phyloP scores from a whole-genome alignment of 805 yeast genomes.

The Huiozyma naganishii region DNA sequence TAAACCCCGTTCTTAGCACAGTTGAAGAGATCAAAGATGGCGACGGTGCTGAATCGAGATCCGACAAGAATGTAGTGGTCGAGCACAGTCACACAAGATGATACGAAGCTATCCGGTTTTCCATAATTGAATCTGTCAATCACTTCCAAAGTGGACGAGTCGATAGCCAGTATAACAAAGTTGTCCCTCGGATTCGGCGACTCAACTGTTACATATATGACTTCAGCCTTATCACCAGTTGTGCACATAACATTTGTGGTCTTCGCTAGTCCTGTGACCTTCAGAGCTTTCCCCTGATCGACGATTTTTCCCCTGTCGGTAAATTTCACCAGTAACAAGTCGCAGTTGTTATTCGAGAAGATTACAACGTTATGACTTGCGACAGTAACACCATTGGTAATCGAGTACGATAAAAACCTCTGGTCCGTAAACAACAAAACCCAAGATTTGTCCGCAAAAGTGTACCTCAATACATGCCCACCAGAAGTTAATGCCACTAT shows the following conservation, averaged over 20 bases:
- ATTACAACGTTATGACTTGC: slow-evolving; percentile 23
- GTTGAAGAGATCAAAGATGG: slow-evolving; percentile 36
- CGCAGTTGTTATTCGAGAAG: slow-evolving; percentile 33
- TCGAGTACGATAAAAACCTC: slow-evolving; percentile 31
- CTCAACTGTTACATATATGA: slow-evolving; percentile 37
- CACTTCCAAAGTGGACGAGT: slow-evolving; percentile 20
- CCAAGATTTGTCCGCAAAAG: slow-evolving; percentile 21
- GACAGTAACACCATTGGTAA: slow-evolving; percentile 33
- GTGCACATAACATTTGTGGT: slow-evolving; percentile 39
- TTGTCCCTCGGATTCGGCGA: slow-evolving; percentile 58
- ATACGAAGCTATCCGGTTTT: slow-evolving; percentile 42
- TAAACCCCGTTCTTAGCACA: slow-evolving; percentile 13
- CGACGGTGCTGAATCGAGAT: slow-evolving; percentile 59
- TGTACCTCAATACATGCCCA: slow-evolving; percentile 39
- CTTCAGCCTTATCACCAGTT: slow-evolving; percentile 11
- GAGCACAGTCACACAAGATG: slow-evolving; percentile 46
- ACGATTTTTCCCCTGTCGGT: slow-evolving; percentile 25
- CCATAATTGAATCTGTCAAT: slow-evolving; percentile 13
- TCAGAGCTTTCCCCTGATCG: slow-evolving; percentile 14
- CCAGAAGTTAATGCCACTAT: slow-evolving; percentile 45
- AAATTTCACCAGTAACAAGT: slow-evolving; percentile 34
- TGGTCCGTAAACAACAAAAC: slow-evolving; percentile 11
- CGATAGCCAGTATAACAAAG: slow-evolving; percentile 34
- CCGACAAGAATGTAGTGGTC: slow-evolving; percentile 45
- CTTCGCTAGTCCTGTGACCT: slow-evolving; percentile 30